Evolutionary conservation across 306 rosid species (phyloP).

Genomic region (Glycine soja): DNA sequence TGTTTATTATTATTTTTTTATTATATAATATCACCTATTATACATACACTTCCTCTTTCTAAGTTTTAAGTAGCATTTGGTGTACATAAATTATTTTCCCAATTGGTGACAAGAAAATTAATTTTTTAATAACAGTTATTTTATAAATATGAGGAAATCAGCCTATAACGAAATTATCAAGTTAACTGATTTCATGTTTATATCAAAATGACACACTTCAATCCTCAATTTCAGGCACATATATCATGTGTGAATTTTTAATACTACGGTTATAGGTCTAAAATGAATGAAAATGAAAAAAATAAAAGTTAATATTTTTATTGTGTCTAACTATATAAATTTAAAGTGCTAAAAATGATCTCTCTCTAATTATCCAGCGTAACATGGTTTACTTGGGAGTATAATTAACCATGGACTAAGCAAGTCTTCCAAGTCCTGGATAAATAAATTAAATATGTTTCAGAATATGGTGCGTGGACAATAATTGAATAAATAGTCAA

Average conservation of each 20-base stretch:
- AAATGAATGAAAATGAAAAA: too few species aligned
- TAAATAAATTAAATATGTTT: background rate
- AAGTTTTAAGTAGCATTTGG: too few species aligned
- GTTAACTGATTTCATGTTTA: background rate
- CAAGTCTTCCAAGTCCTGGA: background rate
- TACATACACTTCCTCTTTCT: too few species aligned
- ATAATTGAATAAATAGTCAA: conserved; percentile 14
- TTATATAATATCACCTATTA: too few species aligned
- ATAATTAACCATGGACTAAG: conserved; percentile 10
- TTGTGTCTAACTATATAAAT: too few species aligned
- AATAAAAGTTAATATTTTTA: too few species aligned
- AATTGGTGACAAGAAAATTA: background rate
- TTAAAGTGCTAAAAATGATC: too few species aligned
- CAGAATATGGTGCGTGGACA: background rate
- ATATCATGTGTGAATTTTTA: too few species aligned
- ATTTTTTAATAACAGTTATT: background rate
- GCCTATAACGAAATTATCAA: background rate
- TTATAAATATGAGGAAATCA: background rate
- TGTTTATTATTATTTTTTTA: too few species aligned
- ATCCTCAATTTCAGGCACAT: background rate
- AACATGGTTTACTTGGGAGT: too few species aligned
- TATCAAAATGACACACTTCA: background rate
- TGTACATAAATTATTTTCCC: too few species aligned
- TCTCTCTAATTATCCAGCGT: background rate
- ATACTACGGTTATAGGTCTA: too few species aligned